These are phyloP conservation scores for Pseudogymnoascus sp. DNA, from an alignment of 2,329 filamentous ascomycete genomes.

Conservation along the genomic window DNA sequence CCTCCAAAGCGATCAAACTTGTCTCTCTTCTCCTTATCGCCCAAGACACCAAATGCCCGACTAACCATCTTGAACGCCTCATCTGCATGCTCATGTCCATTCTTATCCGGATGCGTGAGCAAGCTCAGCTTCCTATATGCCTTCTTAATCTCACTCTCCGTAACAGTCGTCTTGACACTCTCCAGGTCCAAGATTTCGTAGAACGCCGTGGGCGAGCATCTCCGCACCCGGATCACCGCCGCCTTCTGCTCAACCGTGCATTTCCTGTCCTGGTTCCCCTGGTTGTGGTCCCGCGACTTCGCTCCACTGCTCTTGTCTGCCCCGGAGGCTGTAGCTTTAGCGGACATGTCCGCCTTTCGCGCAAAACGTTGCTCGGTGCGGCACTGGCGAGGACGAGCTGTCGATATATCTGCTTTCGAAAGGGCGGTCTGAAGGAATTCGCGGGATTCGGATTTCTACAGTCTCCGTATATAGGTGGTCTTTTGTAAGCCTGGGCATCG, in stretches of 20 bases:
- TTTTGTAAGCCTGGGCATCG: slow-evolving; percentile 4
- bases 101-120: slow-evolving; percentile 97
- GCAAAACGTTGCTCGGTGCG: slow-evolving; percentile 4
- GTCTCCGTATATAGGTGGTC: slow-evolving; percentile 6
- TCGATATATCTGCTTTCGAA: neutral
- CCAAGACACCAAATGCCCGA: slow-evolving; percentile 84
- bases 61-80: slow-evolving; percentile 99
- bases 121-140: slow-evolving; percentile 91
- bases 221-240: slow-evolving; percentile 79
- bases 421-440: slow-evolving; percentile 5
- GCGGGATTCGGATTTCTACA: slow-evolving; percentile 7
- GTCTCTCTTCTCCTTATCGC: slow-evolving; percentile 84
- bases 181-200: slow-evolving; percentile 87
- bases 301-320: slow-evolving; percentile 31
- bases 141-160: slow-evolving; percentile 89
- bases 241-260: slow-evolving; percentile 87
- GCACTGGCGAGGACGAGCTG: neutral
- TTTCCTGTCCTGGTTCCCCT: slow-evolving; percentile 52
- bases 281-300: slow-evolving; percentile 41
- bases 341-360: slow-evolving; percentile 8
- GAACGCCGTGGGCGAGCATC: slow-evolving; percentile 77
- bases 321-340: slow-evolving; percentile 33
- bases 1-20: slow-evolving; percentile 84
- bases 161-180: slow-evolving; percentile 51
- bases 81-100: slow-evolving; percentile 88